Evolutionary conservation across 2,329 filamentous ascomycete genomes (phyloP), one percentile per base, ranked within the genome.

Genomic region (Hymenoscyphus fructigenus): DNA sequence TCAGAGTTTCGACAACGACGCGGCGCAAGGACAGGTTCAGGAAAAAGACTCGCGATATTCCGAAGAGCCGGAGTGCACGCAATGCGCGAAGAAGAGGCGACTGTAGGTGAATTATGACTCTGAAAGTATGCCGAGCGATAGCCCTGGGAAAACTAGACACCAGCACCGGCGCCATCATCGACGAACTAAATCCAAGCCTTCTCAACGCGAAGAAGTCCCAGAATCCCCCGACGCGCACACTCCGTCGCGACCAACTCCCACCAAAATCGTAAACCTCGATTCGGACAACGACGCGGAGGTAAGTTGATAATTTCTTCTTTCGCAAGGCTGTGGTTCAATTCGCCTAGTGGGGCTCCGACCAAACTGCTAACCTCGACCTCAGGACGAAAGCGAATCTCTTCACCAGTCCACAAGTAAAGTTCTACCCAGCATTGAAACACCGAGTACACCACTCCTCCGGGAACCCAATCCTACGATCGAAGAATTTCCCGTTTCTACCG

Each of bases 331-430:
- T 38, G 12, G 57, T 32, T 41, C 29, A 41, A 32, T 26, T 23
- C 41, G 38, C 28, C 59, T 60, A 53, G 59, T 41, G 59, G 38
- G 23, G 36, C n/a, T 53, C 59, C 7, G 32, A 36, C 50, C 38
- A 57, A 23, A 44, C 60, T 56, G 63, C 59, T 62, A 65, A 65
- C 32, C 10, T 17, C 12, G 34, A 41, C 15, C 28, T 34, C 53
- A 57, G 53, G 44, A 50, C 44, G 44, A 50, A 50, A 23, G n/a
- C 44, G 44, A 50, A 50, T 50, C 44, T 23, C 44, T 50, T 23
- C 34, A 36, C 34, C 5, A 36, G 34, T 50, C n/a, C 20, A 23
- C 44, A 3, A 26, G 20, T 7, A 23, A 23, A 26, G 7, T 20
- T 23, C 44, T 23, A 10, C 44, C n/a, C 20, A 26, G 44, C 20